Base-by-base conservation (phyloP, 2,329 filamentous ascomycete species). In the Colletotrichum euphorbiae region DNA sequence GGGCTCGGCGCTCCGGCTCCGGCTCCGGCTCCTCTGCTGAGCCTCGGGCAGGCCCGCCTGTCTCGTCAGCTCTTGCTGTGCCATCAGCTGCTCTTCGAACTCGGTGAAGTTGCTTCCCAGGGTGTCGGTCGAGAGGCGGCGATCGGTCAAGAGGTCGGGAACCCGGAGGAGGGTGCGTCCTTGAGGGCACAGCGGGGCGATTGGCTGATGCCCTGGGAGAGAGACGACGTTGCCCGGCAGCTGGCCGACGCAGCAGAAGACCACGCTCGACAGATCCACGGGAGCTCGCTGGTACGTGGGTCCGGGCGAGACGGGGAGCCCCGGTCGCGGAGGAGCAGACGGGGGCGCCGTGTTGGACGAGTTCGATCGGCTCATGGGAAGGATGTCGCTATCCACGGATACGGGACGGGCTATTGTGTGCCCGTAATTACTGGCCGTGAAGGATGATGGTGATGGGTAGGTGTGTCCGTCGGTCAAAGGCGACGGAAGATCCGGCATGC, bases 51-150 rank as follows among this genome's bases (percentile, higher is more conserved):
- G 38, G 15, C 72, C 73, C 7, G 70, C 68, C 21, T 76, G 74
- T 11, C 72, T 70, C 9, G 73, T 72, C 45, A 77, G 62, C 59
- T 76, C 76, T 50, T 60, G 57, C 42, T 75, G 74, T 36, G 72
- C 73, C 12, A 76, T 71, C 6, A 76, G 74, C n/a, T 75, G 73
- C 67, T 84, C 83, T 69, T 89, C 84, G 24, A 88, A 83, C 9
- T 86, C 81, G 0, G 86, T 89, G 71, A 82, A 89, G 65, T 88
- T 87, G 73, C 86, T 88, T 19, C 86, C 85, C 7, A 88, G 74
- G 2, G 85, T 88, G 64, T 83, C 81, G 36, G 76, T 77, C 6
- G 75, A 77, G 7, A 62, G 51, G 21, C 71, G 68, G 43, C 56
- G 52, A 19, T 57, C 58, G 6, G 54, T 42, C 13, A 60, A 4